Percentiles rank a stretch among this genome's conserved stretches.
These are phyloP conservation scores for Ophiosphaerella korrae DNA, from an alignment of 2,329 filamentous ascomycete genomes.

Conservation along the genomic window DNA sequence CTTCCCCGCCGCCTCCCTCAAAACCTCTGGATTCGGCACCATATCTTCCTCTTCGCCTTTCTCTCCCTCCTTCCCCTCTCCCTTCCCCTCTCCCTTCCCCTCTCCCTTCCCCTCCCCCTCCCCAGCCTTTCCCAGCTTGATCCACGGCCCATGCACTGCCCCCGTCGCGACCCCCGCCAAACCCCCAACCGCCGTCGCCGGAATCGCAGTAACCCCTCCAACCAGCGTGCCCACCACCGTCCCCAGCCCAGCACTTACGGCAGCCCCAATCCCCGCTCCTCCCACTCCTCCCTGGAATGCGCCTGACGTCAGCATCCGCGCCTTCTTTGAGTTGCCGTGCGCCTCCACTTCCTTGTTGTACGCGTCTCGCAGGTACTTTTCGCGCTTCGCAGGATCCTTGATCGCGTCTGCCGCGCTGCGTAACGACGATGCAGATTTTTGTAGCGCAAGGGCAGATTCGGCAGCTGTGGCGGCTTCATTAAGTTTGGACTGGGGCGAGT, in stretches of 20 bases:
- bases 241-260: constrained; percentile 49
- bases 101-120: constrained; percentile 16
- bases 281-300: constrained; percentile 50
- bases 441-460: constrained; percentile 34
- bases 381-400: constrained; percentile 40
- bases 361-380: constrained; percentile 42
- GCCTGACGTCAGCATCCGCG: constrained; percentile 40
- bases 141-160: constrained; percentile 50
- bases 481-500: constrained; percentile 31
- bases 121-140: constrained; percentile 42
- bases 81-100: constrained; percentile 8
- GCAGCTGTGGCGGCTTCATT: constrained; percentile 36
- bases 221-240: constrained; percentile 50
- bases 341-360: constrained; percentile 43
- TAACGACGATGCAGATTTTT: constrained; percentile 36
- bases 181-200: constrained; percentile 47
- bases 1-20: constrained; percentile 7
- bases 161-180: constrained; percentile 50
- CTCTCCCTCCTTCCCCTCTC: constrained; percentile 6
- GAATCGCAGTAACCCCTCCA: constrained; percentile 47
- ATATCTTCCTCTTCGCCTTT: constrained; percentile 7
- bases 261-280: constrained; percentile 51
- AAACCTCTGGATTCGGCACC: constrained; percentile 6
- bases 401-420: constrained; percentile 31
- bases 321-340: constrained; percentile 42